Evolutionary conservation across 2,329 filamentous ascomycete species (phyloP).

Genomic region (Aureobasidium sp.): DNA sequence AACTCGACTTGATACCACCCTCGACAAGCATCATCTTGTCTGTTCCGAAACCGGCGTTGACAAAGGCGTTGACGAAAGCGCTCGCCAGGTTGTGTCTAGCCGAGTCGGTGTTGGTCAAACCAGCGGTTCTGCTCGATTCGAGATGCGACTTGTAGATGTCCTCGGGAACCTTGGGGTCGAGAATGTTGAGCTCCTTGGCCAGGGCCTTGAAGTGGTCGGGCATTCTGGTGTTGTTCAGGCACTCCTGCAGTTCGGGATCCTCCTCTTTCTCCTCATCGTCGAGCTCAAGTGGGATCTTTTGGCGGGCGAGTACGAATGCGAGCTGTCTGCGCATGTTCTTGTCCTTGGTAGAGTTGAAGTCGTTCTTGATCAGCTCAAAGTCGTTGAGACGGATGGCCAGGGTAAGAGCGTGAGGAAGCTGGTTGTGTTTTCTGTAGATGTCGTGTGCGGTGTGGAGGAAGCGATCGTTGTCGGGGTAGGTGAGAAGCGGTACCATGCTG

Average conservation of each 20-base stretch:
- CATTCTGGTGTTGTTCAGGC: conserved; percentile 76
- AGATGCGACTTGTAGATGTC: conserved; percentile 99
- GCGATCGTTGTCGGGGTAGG: conserved; percentile 92
- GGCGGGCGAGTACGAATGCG: conserved; percentile 82
- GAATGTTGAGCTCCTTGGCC: conserved; percentile 90
- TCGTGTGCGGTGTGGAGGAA: conserved; percentile 88
- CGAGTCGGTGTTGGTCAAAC: conserved; percentile 90
- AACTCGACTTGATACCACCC: conserved; percentile 71
- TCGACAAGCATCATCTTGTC: conserved; percentile 98
- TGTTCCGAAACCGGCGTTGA: conserved; percentile 88
- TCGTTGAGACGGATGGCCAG: conserved; percentile 92
- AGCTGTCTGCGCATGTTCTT: conserved; percentile 83
- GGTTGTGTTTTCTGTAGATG: conserved; percentile 89
- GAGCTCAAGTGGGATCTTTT: conserved; percentile 75
- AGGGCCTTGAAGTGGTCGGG: conserved; percentile 89
- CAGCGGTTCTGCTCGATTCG: conserved; percentile 86
- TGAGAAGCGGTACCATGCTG: conserved; percentile 95
- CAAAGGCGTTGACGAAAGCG: conserved; percentile 93
- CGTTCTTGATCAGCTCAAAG: conserved; percentile 62
- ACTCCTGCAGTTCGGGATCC: conserved; percentile 67
- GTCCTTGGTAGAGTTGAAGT: conserved; percentile 74
- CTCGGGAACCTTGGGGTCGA: conserved; percentile 93
- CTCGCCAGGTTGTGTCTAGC: conserved; percentile 92
- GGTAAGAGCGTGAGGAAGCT: conserved; percentile 86
- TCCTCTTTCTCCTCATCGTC: conserved; percentile 55